Base-by-base conservation (phyloP, 1,284 basidiomycete genomes). In the Acaromyces ingoldii region DNA sequence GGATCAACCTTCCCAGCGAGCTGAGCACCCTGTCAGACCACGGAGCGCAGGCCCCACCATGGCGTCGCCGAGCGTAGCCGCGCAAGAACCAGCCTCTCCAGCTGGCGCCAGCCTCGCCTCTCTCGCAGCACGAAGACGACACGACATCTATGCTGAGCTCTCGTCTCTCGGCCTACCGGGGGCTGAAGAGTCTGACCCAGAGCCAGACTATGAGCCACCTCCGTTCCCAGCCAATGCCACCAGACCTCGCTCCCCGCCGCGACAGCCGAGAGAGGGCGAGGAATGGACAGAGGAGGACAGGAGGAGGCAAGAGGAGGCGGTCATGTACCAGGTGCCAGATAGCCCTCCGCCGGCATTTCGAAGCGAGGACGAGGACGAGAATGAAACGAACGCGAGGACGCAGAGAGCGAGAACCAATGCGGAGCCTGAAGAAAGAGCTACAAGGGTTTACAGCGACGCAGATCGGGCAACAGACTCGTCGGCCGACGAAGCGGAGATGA, bases 271-370 rank as follows among this genome's bases (percentile, higher is more conserved):
- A 45, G 42, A 45, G 11, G 42, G 42, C 11, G 42, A 45, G 22
- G 42, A 45, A 45, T 45, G 42, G 42, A 45, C 42, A 34, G 42
- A 45, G 34, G 42, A 45, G 6, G 19, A 31, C 29, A 13, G 42
- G 24, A 45, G 42, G 26, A 4, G 42, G 13, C 42, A 45, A 25
- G 42, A 45, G 22, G 42, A 28, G 6, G 30, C 30, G 29, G 4
- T 22, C 4, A 45, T 28, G 13, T 31, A 45, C 25, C 13, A 25
- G n/a, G 29, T 31, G 5, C 42, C 42, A 21, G 42, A 45, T 22
- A 45, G 42, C 19, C 42, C 42, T 30, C 42, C 42, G 11, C 42
- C 42, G 4, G 42, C 42, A 28, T 45, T 45, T 45, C 42, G 42
- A 21, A 45, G 42, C 34, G 42, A 45, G 15, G 42, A 45, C n/a